Conservation (phyloP, 306 rosid genomes). For the Albizia julibrissin region DNA sequence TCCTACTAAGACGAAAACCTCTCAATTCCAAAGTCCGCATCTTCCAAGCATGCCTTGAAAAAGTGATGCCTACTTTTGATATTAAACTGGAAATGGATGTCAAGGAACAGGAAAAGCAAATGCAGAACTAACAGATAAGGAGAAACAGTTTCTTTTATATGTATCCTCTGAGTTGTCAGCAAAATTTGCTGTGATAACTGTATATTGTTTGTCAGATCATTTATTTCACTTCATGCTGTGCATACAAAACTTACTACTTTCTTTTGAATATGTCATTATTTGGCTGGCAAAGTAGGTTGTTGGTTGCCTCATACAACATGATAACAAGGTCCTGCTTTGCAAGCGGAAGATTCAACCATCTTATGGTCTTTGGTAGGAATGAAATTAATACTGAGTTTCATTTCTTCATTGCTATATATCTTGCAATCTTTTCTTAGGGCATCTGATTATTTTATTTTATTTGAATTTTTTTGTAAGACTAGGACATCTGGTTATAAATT, state of each 20-base stretch:
- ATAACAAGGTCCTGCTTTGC: conserved; percentile 88
- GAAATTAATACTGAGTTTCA: conserved; percentile 1
- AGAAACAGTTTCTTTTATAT: conserved; percentile 16
- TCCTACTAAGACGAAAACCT: no score
- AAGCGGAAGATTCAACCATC: conserved; percentile 97
- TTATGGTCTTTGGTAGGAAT: conserved; percentile 87
- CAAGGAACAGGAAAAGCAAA: conserved; percentile 5
- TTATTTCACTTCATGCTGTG: conserved; percentile 11
- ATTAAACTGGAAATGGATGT: conserved; percentile 19
- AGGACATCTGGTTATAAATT: conserved; percentile 6
- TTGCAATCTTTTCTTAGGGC: conserved; percentile 12
- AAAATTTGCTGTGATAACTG: conserved; percentile 16
- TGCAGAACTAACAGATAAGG: background rate
- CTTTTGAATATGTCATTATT: conserved; percentile 33
- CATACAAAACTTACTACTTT: conserved; percentile 29
- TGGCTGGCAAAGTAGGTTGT: conserved; percentile 67
- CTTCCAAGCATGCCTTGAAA: background rate
- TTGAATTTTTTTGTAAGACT: no score
- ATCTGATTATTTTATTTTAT: background rate
- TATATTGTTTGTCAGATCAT: conserved; percentile 19
- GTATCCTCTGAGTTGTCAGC: conserved; percentile 8
- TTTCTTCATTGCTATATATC: conserved; percentile 27
- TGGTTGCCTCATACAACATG: conserved; percentile 90
- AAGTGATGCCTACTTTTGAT: conserved; percentile 6
- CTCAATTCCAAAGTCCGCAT: no score